A percentile compares a stretch with the other conserved stretches of the same genome.
These are phyloP conservation scores for Pyrenochaeta sp. DNA, from an alignment of 2,329 filamentous ascomycete species.

Conservation along the genomic window DNA sequence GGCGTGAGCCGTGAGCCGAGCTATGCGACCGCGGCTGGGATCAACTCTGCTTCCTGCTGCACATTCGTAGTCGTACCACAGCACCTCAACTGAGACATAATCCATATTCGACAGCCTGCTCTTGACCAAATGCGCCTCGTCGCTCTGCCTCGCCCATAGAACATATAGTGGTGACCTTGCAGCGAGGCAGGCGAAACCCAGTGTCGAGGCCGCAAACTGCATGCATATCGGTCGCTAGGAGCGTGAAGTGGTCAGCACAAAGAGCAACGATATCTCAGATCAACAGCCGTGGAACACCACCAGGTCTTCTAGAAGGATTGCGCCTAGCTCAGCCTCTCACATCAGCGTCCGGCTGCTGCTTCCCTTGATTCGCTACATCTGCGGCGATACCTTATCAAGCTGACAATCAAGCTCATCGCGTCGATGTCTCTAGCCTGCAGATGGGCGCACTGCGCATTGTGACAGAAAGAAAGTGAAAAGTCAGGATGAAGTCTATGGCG, in stretches of 20 bases:
- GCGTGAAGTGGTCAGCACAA: neutral
- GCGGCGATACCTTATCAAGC: neutral
- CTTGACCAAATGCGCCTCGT: constrained; percentile 1
- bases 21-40: neutral
- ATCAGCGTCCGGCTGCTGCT: constrained; percentile 3
- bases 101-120: neutral
- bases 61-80: neutral
- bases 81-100: neutral
- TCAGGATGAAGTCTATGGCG: neutral
- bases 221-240: neutral
- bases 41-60: neutral
- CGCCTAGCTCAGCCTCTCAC: constrained; percentile 7
- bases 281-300: constrained; percentile 1
- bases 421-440: neutral
- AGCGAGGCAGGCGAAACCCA: neutral
- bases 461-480: neutral
- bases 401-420: constrained; percentile 2
- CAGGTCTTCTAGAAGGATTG: neutral
- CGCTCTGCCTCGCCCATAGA: neutral
- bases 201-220: neutral
- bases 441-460: neutral
- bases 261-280: constrained; percentile 2
- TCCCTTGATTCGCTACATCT: constrained; percentile 1
- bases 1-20: constrained; percentile 10
- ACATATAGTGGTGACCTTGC: neutral